Percentiles rank a stretch among this genome's conserved stretches.
These are phyloP conservation scores for Aspergillus bombycis DNA, from an alignment of 2,329 filamentous ascomycete genomes.

Conservation along the genomic window DNA sequence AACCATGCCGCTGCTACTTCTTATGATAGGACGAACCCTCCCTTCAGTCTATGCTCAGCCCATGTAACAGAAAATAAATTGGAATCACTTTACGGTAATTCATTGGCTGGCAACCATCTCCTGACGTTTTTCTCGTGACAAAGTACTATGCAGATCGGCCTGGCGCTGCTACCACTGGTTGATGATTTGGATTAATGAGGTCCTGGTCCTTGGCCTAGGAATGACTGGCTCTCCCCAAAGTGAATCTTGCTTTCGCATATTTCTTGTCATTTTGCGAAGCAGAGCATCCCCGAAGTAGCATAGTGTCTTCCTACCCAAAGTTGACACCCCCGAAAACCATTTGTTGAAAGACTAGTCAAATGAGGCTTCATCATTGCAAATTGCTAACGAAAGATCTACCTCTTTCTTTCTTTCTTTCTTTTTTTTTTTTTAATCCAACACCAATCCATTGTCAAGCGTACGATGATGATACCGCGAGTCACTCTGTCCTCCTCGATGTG, in stretches of 20 bases:
- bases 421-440: not conserved
- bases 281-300: not conserved
- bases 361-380: conserved; percentile 15
- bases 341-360: conserved; percentile 18
- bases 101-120: conserved; percentile 19
- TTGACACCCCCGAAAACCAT: conserved; percentile 14
- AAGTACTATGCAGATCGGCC: conserved; percentile 26
- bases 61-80: conserved; percentile 21
- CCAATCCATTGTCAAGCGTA: conserved; percentile 4
- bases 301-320: not conserved
- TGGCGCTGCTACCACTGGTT: conserved; percentile 17
- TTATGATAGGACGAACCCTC: conserved; percentile 22
- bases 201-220: not conserved
- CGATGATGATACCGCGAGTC: not conserved
- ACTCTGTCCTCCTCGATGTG: not conserved
- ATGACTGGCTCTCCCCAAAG: not conserved
- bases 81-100: conserved; percentile 18
- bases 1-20: conserved; percentile 18
- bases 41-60: conserved; percentile 16
- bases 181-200: conserved; percentile 3
- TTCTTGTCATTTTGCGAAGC: not conserved
- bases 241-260: not conserved
- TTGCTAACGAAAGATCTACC: conserved; percentile 14
- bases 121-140: conserved; percentile 25
- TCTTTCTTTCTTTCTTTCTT: not conserved